A percentile compares a stretch with the other conserved stretches of the same genome.
Evolutionary conservation across 495 filamentous ascomycete species (phyloP).

Genomic region (Elasticomyces elasticus): DNA sequence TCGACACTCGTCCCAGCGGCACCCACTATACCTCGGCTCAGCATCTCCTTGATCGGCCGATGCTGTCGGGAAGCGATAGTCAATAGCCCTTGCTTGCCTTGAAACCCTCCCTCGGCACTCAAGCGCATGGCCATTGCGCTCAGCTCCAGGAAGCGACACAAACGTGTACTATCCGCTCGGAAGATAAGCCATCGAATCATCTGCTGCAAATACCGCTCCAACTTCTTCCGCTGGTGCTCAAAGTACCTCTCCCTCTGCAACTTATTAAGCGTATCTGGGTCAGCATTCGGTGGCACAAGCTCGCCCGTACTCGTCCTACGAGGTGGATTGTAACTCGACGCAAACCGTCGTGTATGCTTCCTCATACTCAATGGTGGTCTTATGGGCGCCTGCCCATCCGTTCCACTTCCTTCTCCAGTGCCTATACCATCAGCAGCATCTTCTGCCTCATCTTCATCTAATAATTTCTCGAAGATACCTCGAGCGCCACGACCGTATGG

Average conservation of each 20-base stretch:
- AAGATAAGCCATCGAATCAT: conserved; percentile 94
- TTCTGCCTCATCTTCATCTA: conserved; percentile 69
- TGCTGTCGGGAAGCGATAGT: conserved; percentile 12
- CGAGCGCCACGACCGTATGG: conserved; percentile 78
- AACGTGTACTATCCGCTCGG: conserved; percentile 83
- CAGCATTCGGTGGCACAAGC: conserved; percentile 11
- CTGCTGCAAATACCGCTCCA: conserved; percentile 87
- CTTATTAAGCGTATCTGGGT: conserved; percentile 8
- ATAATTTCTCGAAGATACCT: conserved; percentile 57
- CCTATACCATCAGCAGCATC: conserved; percentile 42
- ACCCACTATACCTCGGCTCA: conserved; percentile 13
- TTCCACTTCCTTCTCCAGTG: conserved; percentile 45
- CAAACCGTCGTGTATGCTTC: conserved; percentile 53
- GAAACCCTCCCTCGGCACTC: conserved; percentile 90
- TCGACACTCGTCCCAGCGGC: no score
- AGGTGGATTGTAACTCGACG: conserved; percentile 45
- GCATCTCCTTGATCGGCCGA: no score
- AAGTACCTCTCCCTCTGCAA: conserved; percentile 42
- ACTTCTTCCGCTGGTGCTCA: conserved; percentile 68
- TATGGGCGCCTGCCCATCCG: conserved; percentile 37
- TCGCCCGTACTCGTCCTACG: conserved; percentile 49
- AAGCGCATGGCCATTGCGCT: conserved; percentile 92
- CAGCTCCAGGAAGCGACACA: conserved; percentile 93
- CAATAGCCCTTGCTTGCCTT: conserved; percentile 93
- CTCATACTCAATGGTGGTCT: background rate